Base-by-base conservation (phyloP, 2,329 filamentous ascomycete genomes). In the Cercospora canescens region DNA sequence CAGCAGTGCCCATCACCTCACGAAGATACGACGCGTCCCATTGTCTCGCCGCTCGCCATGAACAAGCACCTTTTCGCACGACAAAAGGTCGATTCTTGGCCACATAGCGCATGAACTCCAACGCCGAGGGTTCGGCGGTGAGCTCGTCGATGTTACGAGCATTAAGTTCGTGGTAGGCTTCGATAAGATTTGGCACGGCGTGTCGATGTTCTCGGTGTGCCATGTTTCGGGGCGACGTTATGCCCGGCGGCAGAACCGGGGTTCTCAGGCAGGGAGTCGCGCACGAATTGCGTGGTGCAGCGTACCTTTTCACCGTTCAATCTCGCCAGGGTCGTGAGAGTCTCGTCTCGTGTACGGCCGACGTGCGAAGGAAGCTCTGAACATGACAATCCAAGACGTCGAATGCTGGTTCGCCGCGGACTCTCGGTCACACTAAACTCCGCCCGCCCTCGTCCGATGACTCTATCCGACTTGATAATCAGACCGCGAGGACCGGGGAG, bases 61-160 rank as follows among this genome's bases (percentile, higher is more conserved):
- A 77, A 0, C 74, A 74, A 1, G 90, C 90, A 3, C 84, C 90
- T 16, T 54, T 39, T 16, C 89, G 84, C 30, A 94, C 81, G 2
- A 94, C 86, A 71, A 94, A 94, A 0, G 92, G 92, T 1, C 87
- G 85, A 75, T 94, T 95, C 37, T 82, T 84, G 16, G 89, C 85
- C 21, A 94, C 91, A 77, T 88, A 90, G 73, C 90, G 87, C 88
- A 93, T 90, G 76, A 94, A 94, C 74, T 94, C 89, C 6, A 95
- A 84, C 0, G 92, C 86, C 30, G 88, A 91, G 4, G 92, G 92
- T 57, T 89, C 86, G 48, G 86, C 81, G 30, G 37, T 32, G 2
- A 93, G 82, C 71, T 88, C 87, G 54, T 90, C 85, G 64, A 93
- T 82, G 16, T 74, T 72, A 24, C 80, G 76, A 63, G 83, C 78